phyloP scores from a whole-genome alignment of 495 filamentous ascomycete species.

The Jackrogersella multiformis region DNA sequence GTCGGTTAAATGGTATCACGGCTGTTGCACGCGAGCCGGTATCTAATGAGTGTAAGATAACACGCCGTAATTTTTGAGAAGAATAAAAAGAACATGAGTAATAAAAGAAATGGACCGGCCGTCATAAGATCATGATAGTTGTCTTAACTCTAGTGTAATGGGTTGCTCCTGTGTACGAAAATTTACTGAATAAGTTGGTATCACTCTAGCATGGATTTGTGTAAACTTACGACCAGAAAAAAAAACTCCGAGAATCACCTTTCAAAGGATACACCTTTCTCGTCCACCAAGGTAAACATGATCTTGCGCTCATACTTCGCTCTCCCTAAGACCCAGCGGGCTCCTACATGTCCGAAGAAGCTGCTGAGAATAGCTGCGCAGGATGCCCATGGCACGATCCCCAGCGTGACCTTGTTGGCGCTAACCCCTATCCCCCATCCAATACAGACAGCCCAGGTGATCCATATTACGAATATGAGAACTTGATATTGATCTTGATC shows the following conservation, averaged over 20 bases:
- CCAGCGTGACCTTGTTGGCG: slow-evolving; percentile 55
- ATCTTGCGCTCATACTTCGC: neutral
- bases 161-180: neutral
- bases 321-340: slow-evolving; percentile 21
- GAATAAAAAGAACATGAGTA: too few species aligned
- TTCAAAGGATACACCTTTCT: neutral
- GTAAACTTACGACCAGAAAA: slow-evolving; percentile 1
- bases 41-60: neutral
- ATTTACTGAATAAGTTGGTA: neutral
- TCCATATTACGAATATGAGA: slow-evolving; percentile 48
- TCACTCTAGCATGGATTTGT: neutral
- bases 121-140: neutral
- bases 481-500: slow-evolving; percentile 52
- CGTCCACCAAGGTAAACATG: neutral
- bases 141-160: neutral
- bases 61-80: neutral
- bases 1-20: neutral
- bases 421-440: slow-evolving; percentile 46
- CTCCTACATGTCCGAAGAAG: slow-evolving; percentile 33
- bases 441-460: slow-evolving; percentile 41
- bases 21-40: neutral
- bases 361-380: slow-evolving; percentile 56
- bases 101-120: neutral
- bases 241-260: neutral
- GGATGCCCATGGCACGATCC: slow-evolving; percentile 53